Percentiles rank a stretch among this genome's conserved stretches.
Conservation (phyloP, 192 early-diverging fungal species). For the Backusella morwellensis region DNA sequence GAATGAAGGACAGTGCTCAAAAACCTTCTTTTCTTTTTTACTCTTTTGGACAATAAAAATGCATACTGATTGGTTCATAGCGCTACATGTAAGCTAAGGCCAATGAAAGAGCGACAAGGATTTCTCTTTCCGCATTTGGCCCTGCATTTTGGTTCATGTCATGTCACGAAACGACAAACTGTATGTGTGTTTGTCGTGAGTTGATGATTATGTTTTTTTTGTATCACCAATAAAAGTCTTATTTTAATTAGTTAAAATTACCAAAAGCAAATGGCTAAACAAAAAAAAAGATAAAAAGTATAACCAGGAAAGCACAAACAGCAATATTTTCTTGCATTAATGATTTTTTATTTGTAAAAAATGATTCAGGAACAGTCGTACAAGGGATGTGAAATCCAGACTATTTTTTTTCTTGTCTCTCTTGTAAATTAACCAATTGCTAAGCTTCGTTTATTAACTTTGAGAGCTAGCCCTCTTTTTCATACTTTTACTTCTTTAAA, state of each 20-base stretch:
- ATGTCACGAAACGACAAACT: neutral
- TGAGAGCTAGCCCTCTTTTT: too few relatives aligned
- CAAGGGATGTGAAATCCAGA: neutral
- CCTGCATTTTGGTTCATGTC: neutral
- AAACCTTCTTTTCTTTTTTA: neutral
- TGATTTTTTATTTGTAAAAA: neutral
- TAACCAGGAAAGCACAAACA: neutral
- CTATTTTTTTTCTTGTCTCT: neutral
- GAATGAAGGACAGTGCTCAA: neutral
- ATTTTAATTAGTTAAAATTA: neutral
- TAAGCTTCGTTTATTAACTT: neutral
- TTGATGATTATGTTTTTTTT: neutral
- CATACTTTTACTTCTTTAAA: too few relatives aligned
- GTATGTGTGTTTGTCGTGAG: neutral
- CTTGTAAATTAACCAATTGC: neutral
- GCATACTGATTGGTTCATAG: neutral
- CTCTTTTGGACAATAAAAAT: neutral
- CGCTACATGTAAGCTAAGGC: neutral
- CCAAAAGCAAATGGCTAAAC: neutral
- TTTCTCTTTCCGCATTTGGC: neutral
- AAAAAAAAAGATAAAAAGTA: neutral
- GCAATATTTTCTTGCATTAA: conserved; percentile 1
- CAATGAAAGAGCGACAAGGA: neutral
- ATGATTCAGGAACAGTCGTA: neutral
- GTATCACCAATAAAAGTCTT: neutral